Conservation (phyloP, 129 eudicot genomes). For the Calendula officinalis region DNA sequence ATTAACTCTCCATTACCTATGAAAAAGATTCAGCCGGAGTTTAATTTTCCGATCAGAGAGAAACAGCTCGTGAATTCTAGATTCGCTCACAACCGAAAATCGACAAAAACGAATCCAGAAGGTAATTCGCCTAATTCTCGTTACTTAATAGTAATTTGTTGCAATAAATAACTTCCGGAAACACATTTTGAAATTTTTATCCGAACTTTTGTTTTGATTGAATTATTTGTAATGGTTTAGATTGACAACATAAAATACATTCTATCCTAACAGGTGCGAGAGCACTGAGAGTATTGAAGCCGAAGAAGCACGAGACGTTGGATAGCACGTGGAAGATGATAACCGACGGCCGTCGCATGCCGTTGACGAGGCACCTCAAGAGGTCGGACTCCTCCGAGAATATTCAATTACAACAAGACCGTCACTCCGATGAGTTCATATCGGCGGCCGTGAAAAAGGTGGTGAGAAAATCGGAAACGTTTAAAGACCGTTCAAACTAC, state of each 20-base stretch:
- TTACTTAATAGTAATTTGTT: too few relatives aligned
- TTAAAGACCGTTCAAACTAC: constrained; percentile 47
- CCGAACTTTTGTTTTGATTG: not conserved
- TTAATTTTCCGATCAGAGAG: constrained; percentile 21
- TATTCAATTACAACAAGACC: constrained; percentile 13
- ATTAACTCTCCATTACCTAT: not conserved
- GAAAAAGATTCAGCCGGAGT: constrained; percentile 20
- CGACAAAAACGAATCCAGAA: constrained; percentile 43
- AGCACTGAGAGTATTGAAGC: constrained; percentile 43
- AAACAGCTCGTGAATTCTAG: constrained; percentile 45
- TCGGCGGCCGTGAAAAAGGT: constrained; percentile 16
- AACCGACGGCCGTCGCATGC: constrained; percentile 61
- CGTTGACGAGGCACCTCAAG: constrained; percentile 48
- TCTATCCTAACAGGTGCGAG: constrained; percentile 39
- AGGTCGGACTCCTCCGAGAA: constrained; percentile 49
- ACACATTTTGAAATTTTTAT: not conserved
- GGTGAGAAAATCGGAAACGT: constrained; percentile 50
- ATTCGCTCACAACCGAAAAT: constrained; percentile 46
- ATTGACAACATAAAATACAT: not conserved
- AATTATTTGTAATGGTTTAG: not conserved
- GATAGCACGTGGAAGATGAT: constrained; percentile 71
- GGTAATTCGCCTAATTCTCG: too few relatives aligned
- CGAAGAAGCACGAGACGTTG: constrained; percentile 55
- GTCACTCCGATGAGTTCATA: not conserved
- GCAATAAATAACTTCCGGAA: not conserved